Evolutionary conservation across 2,329 filamentous ascomycete species (phyloP).

Genomic region (Stachybotrys elegans): DNA sequence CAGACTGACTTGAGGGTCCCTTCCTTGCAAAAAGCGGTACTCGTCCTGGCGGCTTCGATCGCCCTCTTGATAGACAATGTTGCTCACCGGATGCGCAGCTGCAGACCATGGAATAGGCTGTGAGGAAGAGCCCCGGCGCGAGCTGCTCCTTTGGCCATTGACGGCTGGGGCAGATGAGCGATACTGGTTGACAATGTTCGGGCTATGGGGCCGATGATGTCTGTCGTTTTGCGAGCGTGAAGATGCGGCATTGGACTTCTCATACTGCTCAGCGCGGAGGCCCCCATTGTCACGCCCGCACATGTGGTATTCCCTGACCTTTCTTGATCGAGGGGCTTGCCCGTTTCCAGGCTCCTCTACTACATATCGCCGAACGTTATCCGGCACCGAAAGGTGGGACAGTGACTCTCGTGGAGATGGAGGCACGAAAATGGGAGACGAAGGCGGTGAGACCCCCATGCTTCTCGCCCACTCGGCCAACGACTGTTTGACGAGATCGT

Average conservation of each 20-base stretch:
- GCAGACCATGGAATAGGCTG: neutral
- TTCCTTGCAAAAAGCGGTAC: constrained; percentile 21
- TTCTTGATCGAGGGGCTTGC: neutral
- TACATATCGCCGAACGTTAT: neutral
- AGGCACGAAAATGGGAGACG: constrained; percentile 4
- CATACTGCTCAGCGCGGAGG: neutral
- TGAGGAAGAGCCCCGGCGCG: neutral
- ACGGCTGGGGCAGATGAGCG: neutral
- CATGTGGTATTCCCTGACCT: neutral
- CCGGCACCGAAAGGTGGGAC: neutral
- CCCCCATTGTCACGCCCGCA: neutral
- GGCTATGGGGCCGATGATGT: no score
- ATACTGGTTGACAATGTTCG: no score
- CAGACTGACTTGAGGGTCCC: constrained; percentile 9
- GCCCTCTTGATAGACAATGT: neutral
- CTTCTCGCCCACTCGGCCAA: constrained; percentile 40
- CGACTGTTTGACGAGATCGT: constrained; percentile 55
- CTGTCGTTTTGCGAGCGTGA: no score
- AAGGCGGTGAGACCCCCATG: constrained; percentile 12
- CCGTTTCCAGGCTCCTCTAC: no score
- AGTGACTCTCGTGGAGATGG: neutral
- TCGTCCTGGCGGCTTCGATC: constrained; percentile 19
- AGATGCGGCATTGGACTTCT: neutral
- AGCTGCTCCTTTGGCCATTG: neutral
- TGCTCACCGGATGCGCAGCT: neutral